Conservation (phyloP, 768 basidiomycete genomes). For the Dentipellis sp. region DNA sequence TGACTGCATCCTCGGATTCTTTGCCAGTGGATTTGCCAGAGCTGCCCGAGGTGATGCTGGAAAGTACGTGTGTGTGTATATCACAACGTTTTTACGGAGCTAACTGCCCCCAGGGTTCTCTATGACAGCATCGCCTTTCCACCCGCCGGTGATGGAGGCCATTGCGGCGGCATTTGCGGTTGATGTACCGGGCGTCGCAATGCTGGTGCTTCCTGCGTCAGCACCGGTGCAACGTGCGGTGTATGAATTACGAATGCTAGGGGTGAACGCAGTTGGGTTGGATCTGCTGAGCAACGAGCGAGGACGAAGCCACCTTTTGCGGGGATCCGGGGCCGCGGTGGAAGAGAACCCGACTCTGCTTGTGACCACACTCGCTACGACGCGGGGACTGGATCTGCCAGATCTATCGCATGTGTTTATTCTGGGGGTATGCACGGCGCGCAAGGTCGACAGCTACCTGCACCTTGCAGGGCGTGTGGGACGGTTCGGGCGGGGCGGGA, state of each 20-base stretch:
- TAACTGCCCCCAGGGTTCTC: conserved; percentile 29
- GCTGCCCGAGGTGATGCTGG: conserved; percentile 2
- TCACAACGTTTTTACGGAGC: neutral
- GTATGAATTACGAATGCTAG: conserved; percentile 53
- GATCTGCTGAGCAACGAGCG: conserved; percentile 39
- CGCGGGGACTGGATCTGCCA: conserved; percentile 66
- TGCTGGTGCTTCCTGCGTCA: conserved; percentile 59
- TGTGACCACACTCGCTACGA: conserved; percentile 60
- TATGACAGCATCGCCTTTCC: conserved; percentile 41
- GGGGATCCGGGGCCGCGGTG: conserved; percentile 21
- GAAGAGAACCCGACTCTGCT: conserved; percentile 52
- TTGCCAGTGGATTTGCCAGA: conserved; percentile 2
- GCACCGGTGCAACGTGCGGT: conserved; percentile 55
- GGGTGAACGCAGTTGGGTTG: conserved; percentile 56
- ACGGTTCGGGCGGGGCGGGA: conserved; percentile 56
- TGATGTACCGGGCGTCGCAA: conserved; percentile 57
- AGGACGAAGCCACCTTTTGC: conserved; percentile 34
- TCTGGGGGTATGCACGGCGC: conserved; percentile 47
- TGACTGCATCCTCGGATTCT: neutral
- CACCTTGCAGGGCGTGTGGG: conserved; percentile 74
- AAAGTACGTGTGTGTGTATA: conserved; percentile 3
- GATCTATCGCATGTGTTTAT: conserved; percentile 69
- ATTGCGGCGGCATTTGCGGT: conserved; percentile 63
- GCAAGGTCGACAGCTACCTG: conserved; percentile 49
- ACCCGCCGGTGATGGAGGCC: conserved; percentile 51